Conservation (phyloP, 306 rosid species). For the Glycine soja region DNA sequence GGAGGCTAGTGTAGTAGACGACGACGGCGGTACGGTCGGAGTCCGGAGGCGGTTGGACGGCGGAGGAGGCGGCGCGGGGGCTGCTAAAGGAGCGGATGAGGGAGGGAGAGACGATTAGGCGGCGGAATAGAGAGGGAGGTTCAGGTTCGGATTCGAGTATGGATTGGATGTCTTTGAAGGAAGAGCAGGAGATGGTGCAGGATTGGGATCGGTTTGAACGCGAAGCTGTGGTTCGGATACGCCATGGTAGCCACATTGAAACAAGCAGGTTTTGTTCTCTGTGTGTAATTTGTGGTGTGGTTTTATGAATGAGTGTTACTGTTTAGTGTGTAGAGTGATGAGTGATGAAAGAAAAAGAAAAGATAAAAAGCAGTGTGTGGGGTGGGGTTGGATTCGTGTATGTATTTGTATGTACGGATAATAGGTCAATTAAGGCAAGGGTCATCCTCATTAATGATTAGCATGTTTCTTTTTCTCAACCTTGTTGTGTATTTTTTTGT, state of each 20-base stretch:
- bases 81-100: constrained; percentile 55
- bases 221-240: not conserved
- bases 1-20: constrained; percentile 81
- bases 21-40: constrained; percentile 58
- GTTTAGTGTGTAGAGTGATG: too few species aligned
- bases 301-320: too few species aligned
- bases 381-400: too few species aligned
- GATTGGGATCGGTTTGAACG: constrained; percentile 14
- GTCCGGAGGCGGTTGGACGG: constrained; percentile 50
- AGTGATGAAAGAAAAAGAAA: too few species aligned
- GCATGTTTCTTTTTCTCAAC: too few species aligned
- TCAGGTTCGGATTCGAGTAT: constrained; percentile 62
- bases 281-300: too few species aligned
- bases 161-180: constrained; percentile 78
- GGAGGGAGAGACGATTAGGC: constrained; percentile 59
- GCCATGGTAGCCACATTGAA: constrained; percentile 29
- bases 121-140: constrained; percentile 70
- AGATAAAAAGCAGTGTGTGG: too few species aligned
- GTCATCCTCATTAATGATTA: too few species aligned
- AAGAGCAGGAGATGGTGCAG: constrained; percentile 56
- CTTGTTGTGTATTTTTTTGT: too few species aligned
- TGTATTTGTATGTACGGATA: too few species aligned
- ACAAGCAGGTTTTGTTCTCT: too few species aligned
- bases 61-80: not conserved
- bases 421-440: too few species aligned